Evolutionary conservation across 495 filamentous ascomycete genomes (phyloP).

Genomic region (Penicillium odoratum): DNA sequence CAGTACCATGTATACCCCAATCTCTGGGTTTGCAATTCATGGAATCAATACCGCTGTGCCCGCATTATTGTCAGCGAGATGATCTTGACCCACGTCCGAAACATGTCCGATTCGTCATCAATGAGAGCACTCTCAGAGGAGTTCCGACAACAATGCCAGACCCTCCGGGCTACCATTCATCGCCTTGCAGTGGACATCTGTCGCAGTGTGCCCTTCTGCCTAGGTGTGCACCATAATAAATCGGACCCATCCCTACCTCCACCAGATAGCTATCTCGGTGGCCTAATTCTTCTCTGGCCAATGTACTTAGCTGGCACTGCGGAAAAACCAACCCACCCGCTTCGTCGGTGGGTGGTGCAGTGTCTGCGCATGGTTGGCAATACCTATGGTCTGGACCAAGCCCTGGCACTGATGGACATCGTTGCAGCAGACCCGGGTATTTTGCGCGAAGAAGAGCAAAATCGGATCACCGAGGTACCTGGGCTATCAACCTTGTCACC

Average conservation of each 20-base stretch:
- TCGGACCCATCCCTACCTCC: conserved; percentile 11
- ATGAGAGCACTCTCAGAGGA: conserved; percentile 28
- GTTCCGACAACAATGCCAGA: conserved; percentile 32
- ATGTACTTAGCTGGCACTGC: conserved; percentile 44
- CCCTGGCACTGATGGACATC: conserved; percentile 42
- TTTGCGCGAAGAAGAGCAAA: conserved; percentile 17
- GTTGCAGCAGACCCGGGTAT: conserved; percentile 34
- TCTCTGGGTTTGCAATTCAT: conserved; percentile 56
- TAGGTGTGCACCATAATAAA: conserved; percentile 28
- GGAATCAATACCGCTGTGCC: conserved; percentile 65
- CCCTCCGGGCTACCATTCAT: conserved; percentile 33
- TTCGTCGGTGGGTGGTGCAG: conserved; percentile 45
- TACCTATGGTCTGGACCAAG: conserved; percentile 50
- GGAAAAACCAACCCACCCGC: conserved; percentile 30
- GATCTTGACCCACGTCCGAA: conserved; percentile 34
- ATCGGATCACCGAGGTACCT: conserved; percentile 4
- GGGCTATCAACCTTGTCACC: background rate
- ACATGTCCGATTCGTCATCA: conserved; percentile 18
- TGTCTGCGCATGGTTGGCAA: conserved; percentile 45
- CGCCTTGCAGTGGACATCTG: conserved; percentile 48
- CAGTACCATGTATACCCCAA: conserved; percentile 61
- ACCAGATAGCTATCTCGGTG: conserved; percentile 36
- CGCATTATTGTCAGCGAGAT: conserved; percentile 58
- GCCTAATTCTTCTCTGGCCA: conserved; percentile 51
- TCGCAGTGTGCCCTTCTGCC: conserved; percentile 41